phyloP scores from a whole-genome alignment of 768 basidiomycete genomes.

The Butyriboletus loyo region DNA sequence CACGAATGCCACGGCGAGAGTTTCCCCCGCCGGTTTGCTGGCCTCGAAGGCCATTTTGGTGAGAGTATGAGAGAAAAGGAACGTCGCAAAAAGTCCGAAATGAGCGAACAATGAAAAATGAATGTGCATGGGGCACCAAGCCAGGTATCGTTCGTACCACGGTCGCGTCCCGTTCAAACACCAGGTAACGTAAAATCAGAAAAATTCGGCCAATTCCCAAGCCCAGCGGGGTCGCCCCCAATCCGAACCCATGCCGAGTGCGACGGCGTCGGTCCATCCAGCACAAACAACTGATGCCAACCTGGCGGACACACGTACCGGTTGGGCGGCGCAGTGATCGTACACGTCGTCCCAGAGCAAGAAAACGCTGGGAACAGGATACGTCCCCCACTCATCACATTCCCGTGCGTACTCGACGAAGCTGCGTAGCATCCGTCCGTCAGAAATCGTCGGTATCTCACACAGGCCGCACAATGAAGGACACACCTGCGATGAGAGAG shows the following conservation, averaged over 20 bases:
- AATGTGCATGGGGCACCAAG: no score
- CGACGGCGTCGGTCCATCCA: constrained; percentile 78
- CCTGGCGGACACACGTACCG: constrained; percentile 65
- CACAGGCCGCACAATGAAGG: neutral
- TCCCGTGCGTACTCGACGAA: constrained; percentile 74
- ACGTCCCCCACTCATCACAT: constrained; percentile 64
- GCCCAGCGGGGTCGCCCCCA: constrained; percentile 65
- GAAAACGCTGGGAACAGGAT: constrained; percentile 72
- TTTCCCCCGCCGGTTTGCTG: no score
- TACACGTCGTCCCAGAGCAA: constrained; percentile 67
- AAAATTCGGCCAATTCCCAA: constrained; percentile 73
- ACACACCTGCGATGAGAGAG: constrained; percentile 63
- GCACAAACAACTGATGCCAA: constrained; percentile 73
- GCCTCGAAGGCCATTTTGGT: no score
- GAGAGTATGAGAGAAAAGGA: no score
- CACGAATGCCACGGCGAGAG: no score
- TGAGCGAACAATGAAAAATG: no score
- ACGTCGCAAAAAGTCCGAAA: no score
- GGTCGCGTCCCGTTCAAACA: constrained; percentile 30
- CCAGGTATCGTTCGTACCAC: no score
- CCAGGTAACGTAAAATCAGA: constrained; percentile 70
- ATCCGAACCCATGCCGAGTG: constrained; percentile 74
- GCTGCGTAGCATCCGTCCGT: constrained; percentile 37
- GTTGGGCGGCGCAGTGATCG: constrained; percentile 76
- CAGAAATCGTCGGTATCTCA: neutral